Conservation (phyloP, 2,329 filamentous ascomycete genomes). For the Seiridium cupressi region DNA sequence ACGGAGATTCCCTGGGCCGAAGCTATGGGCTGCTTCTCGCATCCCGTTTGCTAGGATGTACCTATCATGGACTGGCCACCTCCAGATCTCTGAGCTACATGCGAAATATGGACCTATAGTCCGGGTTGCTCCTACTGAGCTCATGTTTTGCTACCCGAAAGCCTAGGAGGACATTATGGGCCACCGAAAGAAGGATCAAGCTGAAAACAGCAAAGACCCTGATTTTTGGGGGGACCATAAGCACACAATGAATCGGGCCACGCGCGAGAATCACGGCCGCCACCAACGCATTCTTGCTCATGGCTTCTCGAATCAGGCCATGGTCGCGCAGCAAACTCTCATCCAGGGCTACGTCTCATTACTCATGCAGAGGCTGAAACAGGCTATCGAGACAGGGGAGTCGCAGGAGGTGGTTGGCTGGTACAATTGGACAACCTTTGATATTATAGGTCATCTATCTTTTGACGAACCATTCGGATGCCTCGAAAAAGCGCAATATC, state of each 20-base stretch:
- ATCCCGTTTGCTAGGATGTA: no score
- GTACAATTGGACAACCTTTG: conserved; percentile 19
- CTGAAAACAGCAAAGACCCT: no score
- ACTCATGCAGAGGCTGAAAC: conserved; percentile 12
- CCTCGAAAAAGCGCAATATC: conserved; percentile 11
- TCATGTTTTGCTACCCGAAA: no score
- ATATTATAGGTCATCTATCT: conserved; percentile 18
- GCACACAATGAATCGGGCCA: neutral
- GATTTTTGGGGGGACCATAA: no score
- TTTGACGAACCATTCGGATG: conserved; percentile 16
- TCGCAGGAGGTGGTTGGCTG: conserved; percentile 12
- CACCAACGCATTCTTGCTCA: conserved; percentile 12
- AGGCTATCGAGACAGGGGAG: neutral
- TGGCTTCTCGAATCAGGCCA: conserved; percentile 16
- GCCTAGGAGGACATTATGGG: no score
- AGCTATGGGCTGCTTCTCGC: no score
- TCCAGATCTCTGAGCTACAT: no score
- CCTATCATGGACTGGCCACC: no score
- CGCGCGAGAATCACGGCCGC: neutral
- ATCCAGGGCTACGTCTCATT: conserved; percentile 17
- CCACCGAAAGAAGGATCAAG: no score
- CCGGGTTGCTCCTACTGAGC: no score
- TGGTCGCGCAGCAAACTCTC: conserved; percentile 18
- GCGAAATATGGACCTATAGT: no score
- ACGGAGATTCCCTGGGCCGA: no score